These are phyloP conservation scores for Quillaja saponaria DNA, from an alignment of 306 rosid genomes.

Conservation along the genomic window DNA sequence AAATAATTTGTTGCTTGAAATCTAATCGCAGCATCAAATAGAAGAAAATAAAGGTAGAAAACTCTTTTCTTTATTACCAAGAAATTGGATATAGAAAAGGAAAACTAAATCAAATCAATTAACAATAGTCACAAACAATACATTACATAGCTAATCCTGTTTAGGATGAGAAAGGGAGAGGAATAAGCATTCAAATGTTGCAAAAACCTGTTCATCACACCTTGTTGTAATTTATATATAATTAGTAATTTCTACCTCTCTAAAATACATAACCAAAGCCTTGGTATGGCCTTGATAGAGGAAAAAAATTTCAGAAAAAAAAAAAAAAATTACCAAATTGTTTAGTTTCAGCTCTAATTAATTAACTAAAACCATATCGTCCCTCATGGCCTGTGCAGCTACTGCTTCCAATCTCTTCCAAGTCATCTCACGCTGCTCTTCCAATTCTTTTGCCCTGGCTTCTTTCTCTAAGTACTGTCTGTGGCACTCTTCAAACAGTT, in stretches of 20 bases:
- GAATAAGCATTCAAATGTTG: too few species aligned
- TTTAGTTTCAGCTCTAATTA: constrained; percentile 33
- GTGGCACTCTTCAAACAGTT: constrained; percentile 57
- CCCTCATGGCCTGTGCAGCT: constrained; percentile 55
- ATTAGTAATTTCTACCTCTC: constrained; percentile 7
- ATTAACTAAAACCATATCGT: constrained; percentile 58
- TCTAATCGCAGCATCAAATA: too few species aligned
- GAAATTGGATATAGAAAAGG: too few species aligned
- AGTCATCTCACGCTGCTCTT: constrained; percentile 49
- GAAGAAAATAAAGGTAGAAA: too few species aligned
- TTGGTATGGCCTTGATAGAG: constrained; percentile 10
- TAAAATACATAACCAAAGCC: neutral
- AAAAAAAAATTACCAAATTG: constrained; percentile 27
- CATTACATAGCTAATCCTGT: too few species aligned
- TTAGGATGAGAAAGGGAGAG: too few species aligned
- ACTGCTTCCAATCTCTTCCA: constrained; percentile 66
- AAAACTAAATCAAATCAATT: too few species aligned
- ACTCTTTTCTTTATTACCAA: too few species aligned
- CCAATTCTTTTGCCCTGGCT: constrained; percentile 41
- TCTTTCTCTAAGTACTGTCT: constrained; percentile 46
- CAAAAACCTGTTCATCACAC: constrained; percentile 6
- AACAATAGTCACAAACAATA: too few species aligned
- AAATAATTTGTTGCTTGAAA: too few species aligned
- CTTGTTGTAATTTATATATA: constrained; percentile 21
- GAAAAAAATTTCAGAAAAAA: constrained; percentile 27